Evolutionary conservation across 169 alveolate genomes (phyloP).

Genomic region (Cryptosporidium tyzzeri): DNA sequence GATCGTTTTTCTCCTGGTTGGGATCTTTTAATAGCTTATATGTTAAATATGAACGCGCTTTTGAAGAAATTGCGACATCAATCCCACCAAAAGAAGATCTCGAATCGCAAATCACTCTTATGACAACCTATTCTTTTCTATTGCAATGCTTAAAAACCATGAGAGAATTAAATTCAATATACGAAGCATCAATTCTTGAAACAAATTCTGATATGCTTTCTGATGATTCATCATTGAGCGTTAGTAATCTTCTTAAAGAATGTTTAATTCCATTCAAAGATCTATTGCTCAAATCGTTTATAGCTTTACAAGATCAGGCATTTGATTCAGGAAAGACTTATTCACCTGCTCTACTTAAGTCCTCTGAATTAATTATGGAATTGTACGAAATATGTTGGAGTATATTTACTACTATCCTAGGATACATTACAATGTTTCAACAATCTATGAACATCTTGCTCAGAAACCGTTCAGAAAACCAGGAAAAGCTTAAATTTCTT

Average conservation of each 20-base stretch:
- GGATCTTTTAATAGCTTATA: neutral
- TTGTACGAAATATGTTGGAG: neutral
- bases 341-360: neutral
- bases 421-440: conserved; percentile 1
- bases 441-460: neutral
- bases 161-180: neutral
- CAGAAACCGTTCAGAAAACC: neutral
- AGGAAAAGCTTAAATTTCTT: neutral
- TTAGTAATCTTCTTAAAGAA: neutral
- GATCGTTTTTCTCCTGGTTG: conserved; percentile 18
- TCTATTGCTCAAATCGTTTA: neutral
- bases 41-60: neutral
- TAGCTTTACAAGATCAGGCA: neutral
- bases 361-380: neutral
- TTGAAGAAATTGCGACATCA: neutral
- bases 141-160: conserved; percentile 11
- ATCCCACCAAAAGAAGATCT: neutral
- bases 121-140: neutral
- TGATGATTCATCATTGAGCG: neutral
- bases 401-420: neutral
- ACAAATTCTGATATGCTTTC: neutral
- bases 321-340: neutral
- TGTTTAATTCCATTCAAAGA: conserved; percentile 11
- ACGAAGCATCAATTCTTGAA: neutral
- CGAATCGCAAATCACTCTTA: neutral